A percentile compares a stretch with the other conserved stretches of the same genome.
These are phyloP conservation scores for Solanum ahanhuiri DNA, from an alignment of 257 asterid genomes.

Conservation along the genomic window DNA sequence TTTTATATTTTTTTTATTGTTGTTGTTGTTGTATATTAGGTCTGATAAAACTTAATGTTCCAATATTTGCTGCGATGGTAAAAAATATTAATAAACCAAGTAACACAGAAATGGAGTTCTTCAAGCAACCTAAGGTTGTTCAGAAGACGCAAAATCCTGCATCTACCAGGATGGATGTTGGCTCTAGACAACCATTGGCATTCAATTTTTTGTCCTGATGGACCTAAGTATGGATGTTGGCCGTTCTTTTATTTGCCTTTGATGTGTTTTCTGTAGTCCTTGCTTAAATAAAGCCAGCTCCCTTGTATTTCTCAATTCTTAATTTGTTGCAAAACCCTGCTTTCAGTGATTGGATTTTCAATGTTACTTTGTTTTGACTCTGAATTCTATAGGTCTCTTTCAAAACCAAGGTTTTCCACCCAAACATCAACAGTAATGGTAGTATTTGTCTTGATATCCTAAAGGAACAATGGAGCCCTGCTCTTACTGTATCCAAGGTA, in stretches of 20 bases:
- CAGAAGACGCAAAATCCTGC: not conserved
- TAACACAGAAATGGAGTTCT: not conserved
- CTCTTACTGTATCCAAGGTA: slow-evolving; percentile 41
- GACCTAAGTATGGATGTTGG: not conserved
- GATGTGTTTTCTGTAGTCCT: not conserved
- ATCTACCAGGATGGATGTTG: not conserved
- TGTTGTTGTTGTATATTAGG: not conserved
- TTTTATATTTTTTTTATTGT: not conserved
- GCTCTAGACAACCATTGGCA: not conserved
- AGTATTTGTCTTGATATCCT: slow-evolving; percentile 44
- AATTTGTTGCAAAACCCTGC: not conserved
- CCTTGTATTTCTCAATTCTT: not conserved
- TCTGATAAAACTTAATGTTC: not conserved
- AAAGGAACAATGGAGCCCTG: slow-evolving; percentile 49
- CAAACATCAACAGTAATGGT: slow-evolving; percentile 39
- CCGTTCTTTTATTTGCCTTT: not conserved
- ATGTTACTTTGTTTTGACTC: not conserved
- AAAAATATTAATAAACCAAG: not conserved
- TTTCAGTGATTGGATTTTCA: not conserved
- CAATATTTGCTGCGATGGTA: not conserved
- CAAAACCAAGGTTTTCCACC: slow-evolving; percentile 38
- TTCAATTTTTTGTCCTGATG: not conserved
- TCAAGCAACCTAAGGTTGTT: not conserved
- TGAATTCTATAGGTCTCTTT: slow-evolving; percentile 23
- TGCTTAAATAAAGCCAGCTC: not conserved